These are phyloP conservation scores for Ceratorhiza oryzae-sativae DNA, from an alignment of 1,284 basidiomycete genomes.

Conservation along the genomic window DNA sequence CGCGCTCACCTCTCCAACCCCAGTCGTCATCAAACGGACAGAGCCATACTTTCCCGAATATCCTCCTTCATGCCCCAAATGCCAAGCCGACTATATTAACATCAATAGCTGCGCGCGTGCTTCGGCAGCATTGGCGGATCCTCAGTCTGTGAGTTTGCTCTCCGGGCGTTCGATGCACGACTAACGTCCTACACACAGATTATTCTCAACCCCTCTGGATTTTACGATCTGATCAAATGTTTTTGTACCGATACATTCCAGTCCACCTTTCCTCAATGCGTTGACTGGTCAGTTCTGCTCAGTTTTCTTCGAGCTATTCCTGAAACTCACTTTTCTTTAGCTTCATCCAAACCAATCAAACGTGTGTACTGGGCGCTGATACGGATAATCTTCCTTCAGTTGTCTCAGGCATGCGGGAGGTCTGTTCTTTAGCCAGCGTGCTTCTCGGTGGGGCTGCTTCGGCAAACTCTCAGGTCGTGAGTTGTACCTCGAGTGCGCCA, in stretches of 20 bases:
- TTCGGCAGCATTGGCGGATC: constrained; percentile 65
- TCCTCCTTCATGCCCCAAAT: constrained; percentile 63
- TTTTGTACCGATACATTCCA: constrained; percentile 72
- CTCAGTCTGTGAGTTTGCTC: constrained; percentile 56
- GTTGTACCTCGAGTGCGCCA: constrained; percentile 46
- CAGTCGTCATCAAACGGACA: constrained; percentile 42
- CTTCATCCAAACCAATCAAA: constrained; percentile 66
- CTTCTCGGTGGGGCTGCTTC: constrained; percentile 61
- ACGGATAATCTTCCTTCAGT: constrained; percentile 55
- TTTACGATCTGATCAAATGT: constrained; percentile 70
- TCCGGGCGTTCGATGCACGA: background rate
- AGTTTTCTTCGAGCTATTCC: background rate
- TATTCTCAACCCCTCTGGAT: constrained; percentile 67
- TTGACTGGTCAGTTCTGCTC: constrained; percentile 62
- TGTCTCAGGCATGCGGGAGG: constrained; percentile 58
- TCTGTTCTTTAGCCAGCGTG: constrained; percentile 62
- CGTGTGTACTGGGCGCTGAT: constrained; percentile 55
- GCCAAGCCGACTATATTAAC: constrained; percentile 58
- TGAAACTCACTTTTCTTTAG: constrained; percentile 48
- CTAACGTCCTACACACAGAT: constrained; percentile 53
- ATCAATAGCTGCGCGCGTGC: constrained; percentile 66
- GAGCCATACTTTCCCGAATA: constrained; percentile 59
- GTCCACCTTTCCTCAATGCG: constrained; percentile 70
- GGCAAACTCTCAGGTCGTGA: constrained; percentile 55
- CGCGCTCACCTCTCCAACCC: background rate